Evolutionary conservation across 495 filamentous ascomycete genomes (phyloP), one percentile per base, ranked within the genome.

Genomic region (Polyplosphaeria fusca): DNA sequence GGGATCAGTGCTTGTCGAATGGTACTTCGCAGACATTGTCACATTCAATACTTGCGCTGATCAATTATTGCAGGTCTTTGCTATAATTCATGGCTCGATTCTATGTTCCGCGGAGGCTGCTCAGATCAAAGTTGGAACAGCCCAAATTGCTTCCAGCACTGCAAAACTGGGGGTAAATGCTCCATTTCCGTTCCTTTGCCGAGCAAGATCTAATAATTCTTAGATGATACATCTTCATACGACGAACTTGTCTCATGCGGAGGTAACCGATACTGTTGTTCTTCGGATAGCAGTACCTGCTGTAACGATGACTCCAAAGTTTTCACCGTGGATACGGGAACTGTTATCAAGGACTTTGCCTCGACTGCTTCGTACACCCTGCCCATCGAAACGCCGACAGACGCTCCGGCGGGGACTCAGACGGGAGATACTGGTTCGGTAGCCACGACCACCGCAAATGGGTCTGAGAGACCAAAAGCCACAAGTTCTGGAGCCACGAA

Each of bases 271-370:
- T 62, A 57, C 30, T 62, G 59, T 42, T 62, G 59, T 43, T 52
- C 14, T 25, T 56, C 47, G 5, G 52, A 52, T 19, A 25, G 47
- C 16, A 52, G 46, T 30, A 62, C 59, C n/a, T 62, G 52, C 47
- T 62, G 59, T 42, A 62, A 62, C 25, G 52, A 62, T 20, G 59
- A 57, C 40, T 39, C 47, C 3, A 56, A 62, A 32, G 59, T 62
- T 25, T 57, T 57, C 47, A 48, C 39, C 16, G 46, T 57, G 9
- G 40, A 32, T 14, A 12, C 52, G 3, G 59, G 25, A 28, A 40
- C 39, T 20, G 32, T 62, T 11, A 56, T 62, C 22, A 62, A 62
- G 22, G 42, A 56, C 22, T 25, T 57, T n/a, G 45, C 38, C 19
- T 32, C 37, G 12, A 50, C 59, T 5, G 52, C 39, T 23, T 22